These are phyloP conservation scores for Xylaria sp. DNA, from an alignment of 2,329 filamentous ascomycete species.

Conservation along the genomic window DNA sequence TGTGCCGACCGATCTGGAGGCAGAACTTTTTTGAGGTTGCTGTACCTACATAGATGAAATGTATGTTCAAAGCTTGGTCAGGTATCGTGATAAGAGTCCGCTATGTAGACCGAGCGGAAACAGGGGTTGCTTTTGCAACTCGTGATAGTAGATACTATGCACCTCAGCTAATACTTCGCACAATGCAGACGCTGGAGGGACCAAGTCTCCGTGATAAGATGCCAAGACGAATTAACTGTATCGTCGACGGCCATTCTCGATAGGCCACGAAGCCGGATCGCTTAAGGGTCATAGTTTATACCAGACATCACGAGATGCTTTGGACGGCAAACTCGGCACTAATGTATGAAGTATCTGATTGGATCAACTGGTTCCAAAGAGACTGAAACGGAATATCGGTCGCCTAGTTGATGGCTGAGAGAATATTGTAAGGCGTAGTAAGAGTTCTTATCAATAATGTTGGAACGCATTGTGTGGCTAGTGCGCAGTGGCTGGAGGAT, in stretches of 20 bases:
- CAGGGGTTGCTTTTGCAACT: neutral
- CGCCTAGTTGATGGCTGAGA: no score
- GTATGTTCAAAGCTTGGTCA: neutral
- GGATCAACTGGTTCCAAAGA: no score
- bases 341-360: no score
- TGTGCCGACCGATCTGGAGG: conserved; percentile 29
- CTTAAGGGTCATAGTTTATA: neutral
- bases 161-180: neutral
- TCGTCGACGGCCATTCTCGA: neutral
- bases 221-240: neutral
- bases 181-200: neutral
- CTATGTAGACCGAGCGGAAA: neutral
- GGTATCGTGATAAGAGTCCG: neutral
- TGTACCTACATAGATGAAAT: neutral
- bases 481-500: neutral
- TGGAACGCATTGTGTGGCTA: neutral
- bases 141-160: neutral
- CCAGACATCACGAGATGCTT: no score
- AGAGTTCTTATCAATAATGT: no score
- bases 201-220: neutral
- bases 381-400: no score
- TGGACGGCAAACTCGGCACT: no score
- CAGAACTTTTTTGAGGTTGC: neutral
- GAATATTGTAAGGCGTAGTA: no score
- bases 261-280: neutral